These are phyloP conservation scores for Endothia cerciana DNA, from an alignment of 2,329 filamentous ascomycete species.

Conservation along the genomic window DNA sequence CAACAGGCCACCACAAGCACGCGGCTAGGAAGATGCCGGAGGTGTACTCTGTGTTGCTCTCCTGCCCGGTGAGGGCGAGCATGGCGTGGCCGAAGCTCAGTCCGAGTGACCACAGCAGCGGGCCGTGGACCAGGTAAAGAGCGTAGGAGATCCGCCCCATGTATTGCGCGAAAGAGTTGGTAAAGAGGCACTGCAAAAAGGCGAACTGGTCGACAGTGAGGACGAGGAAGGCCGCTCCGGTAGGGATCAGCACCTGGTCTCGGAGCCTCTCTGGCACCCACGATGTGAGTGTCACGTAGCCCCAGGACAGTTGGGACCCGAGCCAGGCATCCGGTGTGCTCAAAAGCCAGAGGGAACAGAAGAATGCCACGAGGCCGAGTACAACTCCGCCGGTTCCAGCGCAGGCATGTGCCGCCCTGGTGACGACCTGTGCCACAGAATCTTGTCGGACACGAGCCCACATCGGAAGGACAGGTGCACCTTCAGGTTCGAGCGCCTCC, in stretches of 20 bases:
- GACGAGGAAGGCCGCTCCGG: constrained; percentile 18
- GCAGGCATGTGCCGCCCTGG: neutral
- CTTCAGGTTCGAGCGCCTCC: neutral
- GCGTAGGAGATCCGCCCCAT: constrained; percentile 28
- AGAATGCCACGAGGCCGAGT: constrained; percentile 9
- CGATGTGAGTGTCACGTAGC: constrained; percentile 18
- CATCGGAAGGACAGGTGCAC: constrained; percentile 1
- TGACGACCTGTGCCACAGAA: neutral
- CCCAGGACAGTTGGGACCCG: constrained; percentile 2
- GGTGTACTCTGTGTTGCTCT: constrained; percentile 9
- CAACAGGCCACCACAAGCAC: constrained; percentile 25
- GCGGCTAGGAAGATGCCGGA: constrained; percentile 25
- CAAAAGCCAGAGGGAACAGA: constrained; percentile 18
- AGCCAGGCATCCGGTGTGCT: constrained; percentile 11
- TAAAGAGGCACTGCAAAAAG: constrained; percentile 25
- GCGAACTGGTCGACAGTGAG: constrained; percentile 14
- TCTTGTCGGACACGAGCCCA: constrained; percentile 17
- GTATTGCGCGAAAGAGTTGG: constrained; percentile 26
- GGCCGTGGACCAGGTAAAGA: constrained; percentile 26
- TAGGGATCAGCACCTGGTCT: constrained; percentile 12
- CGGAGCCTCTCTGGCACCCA: constrained; percentile 7
- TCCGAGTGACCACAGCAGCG: constrained; percentile 26
- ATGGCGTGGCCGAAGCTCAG: constrained; percentile 11
- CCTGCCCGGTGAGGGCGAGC: constrained; percentile 15
- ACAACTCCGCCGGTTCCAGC: neutral